Evolutionary conservation across 257 asterid genomes (phyloP), one percentile per base, ranked within the genome.

Genomic region (Apocynum venetum): DNA sequence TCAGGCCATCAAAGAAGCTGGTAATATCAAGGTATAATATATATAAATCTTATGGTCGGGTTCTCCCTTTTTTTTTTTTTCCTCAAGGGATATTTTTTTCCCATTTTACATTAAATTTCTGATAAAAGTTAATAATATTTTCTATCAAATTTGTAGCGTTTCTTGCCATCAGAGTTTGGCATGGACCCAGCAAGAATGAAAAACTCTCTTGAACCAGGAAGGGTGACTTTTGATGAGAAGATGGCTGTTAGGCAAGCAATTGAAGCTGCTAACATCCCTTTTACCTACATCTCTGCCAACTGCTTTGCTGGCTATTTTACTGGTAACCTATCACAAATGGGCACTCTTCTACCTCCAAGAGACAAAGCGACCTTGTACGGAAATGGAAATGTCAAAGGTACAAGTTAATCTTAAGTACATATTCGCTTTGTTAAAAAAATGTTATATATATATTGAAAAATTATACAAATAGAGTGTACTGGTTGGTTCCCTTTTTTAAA

Each of bases 151-250:
- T 72, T 68, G 86, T 65, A 94, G 98, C 89, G 97, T 5, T 94
- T 94, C 79, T 78, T 91, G 83, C 98, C 98, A 0, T 91, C 98
- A 15, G 97, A 92, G 82, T 94, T 91, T 55, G 97, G 97, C 0
- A 78, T 84, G 80, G 97, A 94, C 77, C 90, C 95, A 0, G 89
- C 97, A 0, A 78, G 78, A 80, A 92, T 94, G 97, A 88, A 63
- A 47, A 14, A 92, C 15, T 95, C 98, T 0, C 82, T 92, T 3
- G 92, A 86, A 77, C 97, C 98, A 14, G 97, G 97, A 68, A 85
- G 91, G 74, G 96, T 89, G 3, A 86, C 96, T 55, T 92, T 94
- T 76, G 98, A 91, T 40, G 98, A 94, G 91, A 94, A 94, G 56
- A 89, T 89, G 97, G 47, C 0, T 0, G 86, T 92, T 3, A 84